Evolutionary conservation across 257 asterid species (phyloP), one percentile per base, ranked within the genome.

Genomic region (Nicotiana tomentosiformis): DNA sequence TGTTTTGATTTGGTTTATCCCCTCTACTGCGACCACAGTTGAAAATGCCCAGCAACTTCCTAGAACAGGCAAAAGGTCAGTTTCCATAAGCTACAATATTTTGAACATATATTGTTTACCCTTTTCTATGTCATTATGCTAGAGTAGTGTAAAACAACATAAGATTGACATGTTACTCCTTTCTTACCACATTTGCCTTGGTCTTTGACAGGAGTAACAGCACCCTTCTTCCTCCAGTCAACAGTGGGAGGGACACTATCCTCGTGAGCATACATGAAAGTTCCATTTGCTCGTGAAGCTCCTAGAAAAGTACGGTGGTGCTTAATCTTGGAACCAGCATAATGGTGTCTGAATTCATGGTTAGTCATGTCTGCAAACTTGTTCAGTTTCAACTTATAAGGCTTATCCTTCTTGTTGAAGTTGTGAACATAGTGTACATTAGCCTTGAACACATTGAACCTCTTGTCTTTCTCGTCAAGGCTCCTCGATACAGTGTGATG

Each of bases 31-130:
- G 35, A 87, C 98, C 29, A 96, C 94, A 0, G 99, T 89, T 6
- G 99, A 93, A 90, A 96, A 95, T 26, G 98, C 98, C 98, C 98
- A 95, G 68, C 98, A 95, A 83, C 98, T 95, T 23, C 98, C 98
- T 95, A 86, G 62, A 82, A 57, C 30, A 46, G 55, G 12, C 16
- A 43, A 51, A 26, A 51, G 26, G 16, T 26, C 10, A 43, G 51
- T 43, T 49, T 76, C 46, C 64, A 26, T 35, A 4, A 72, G 29
- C 62, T 49, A 1, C 23, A 58, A 72, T 72, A 69, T 39, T 69
- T 1, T 32, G 1, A 69, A 18, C 26, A n/a, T 4, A 68, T 69
- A 20, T 46, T 20, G 60, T 72, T 72, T 72, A 46, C 35, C 60
- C 78, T 46, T 70, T 70, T 69, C 43, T 39, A n/a, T n/a, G 33